Evolutionary conservation across 768 basidiomycete species (phyloP), one percentile per base, ranked within the genome.

Genomic region (Boletus bicolor): DNA sequence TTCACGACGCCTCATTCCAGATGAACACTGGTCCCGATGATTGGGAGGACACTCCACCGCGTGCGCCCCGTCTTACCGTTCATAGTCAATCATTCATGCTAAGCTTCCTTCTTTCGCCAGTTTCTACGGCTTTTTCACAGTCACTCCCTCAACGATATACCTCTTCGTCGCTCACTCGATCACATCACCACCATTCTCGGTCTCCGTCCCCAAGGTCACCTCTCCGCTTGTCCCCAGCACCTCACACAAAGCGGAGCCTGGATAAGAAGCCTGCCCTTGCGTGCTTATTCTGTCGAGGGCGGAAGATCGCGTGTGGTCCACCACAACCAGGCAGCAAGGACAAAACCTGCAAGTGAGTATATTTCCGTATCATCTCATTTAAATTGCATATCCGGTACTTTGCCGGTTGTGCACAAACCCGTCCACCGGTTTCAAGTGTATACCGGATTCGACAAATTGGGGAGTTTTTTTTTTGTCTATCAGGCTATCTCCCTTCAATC

Each of bases 291-390:
- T 86, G 85, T 64, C 76, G 85, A 39, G 83, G 83, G 6, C 75
- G 85, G 41, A 86, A 86, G 71, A 87, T 87, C 48, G 85, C 85
- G 9, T 87, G 85, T 56, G 85, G 85, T 0, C 79, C 84, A 11
- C 82, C 84, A 3, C 61, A 75, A 12, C 76, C 79, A 1, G 80
- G 77, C 9, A 82, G 79, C 58, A 72, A 73, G 47, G 81, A 82
- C 58, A 77, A 77, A 57, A 82, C 83, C 0, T 87, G 85, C 84
- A 85, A 85, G 85, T 85, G 61, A 76, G 85, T 79, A 19, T 26
- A 37, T 45, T 39, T 54, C 32, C 54, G 21, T 53, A 45, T 51
- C 11, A 6, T 38, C 41, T 12, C 36, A n/a, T 52, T 39, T 44
- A n/a, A n/a, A 44, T 44, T 37, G 11, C 43, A n/a, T 26, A 1